These are phyloP conservation scores for Sextonia rubra DNA, from an alignment of 164 flowering plant species.

Conservation along the genomic window DNA sequence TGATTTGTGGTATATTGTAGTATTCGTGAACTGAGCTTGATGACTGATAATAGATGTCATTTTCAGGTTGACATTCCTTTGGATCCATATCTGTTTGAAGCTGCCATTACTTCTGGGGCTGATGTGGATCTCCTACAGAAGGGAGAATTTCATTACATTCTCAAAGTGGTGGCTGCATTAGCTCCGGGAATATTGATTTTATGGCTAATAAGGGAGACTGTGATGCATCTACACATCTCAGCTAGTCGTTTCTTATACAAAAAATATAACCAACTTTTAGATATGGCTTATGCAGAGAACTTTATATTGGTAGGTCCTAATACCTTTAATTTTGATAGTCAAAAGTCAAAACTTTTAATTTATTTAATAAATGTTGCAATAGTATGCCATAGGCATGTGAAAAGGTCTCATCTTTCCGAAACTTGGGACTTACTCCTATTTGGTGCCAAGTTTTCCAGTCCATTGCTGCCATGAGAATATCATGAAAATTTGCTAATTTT, in stretches of 20 bases:
- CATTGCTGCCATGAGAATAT: too few species aligned
- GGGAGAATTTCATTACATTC: constrained; percentile 69
- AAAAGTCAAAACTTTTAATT: too few species aligned
- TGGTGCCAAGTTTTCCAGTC: neutral
- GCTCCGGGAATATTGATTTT: constrained; percentile 79
- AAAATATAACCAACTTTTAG: constrained; percentile 80
- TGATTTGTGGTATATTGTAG: neutral
- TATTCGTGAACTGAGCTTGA: neutral
- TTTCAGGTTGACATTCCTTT: constrained; percentile 94
- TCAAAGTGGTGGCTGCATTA: constrained; percentile 61
- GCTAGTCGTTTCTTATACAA: constrained; percentile 69
- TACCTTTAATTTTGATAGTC: too few species aligned
- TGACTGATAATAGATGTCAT: constrained; percentile 11
- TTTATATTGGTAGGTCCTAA: constrained; percentile 65
- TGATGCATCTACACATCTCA: constrained; percentile 68
- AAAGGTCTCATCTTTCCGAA: neutral
- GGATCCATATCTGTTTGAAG: constrained; percentile 90
- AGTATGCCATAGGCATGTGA: neutral
- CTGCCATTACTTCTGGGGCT: constrained; percentile 76
- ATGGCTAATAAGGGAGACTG: constrained; percentile 70
- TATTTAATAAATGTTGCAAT: neutral
- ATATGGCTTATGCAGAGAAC: constrained; percentile 88
- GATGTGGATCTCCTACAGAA: constrained; percentile 95
- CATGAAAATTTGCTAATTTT: too few species aligned
- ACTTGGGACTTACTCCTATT: neutral